phyloP scores from a whole-genome alignment of 2,329 filamentous ascomycete genomes.

The Penicillium concentricum region DNA sequence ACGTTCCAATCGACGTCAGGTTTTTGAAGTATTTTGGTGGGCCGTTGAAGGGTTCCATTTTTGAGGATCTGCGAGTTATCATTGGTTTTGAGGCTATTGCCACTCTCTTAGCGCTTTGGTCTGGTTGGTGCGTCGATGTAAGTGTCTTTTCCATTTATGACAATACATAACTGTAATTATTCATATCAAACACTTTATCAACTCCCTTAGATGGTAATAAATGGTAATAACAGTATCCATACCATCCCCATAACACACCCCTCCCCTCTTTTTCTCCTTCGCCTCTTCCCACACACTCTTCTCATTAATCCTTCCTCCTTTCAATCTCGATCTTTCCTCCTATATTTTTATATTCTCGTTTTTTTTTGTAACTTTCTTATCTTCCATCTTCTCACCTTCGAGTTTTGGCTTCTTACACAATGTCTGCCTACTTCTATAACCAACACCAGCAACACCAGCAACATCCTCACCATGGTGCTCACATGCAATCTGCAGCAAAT shows the following conservation, averaged over 20 bases:
- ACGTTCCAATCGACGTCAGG: slow-evolving; percentile 21
- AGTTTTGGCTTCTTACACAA: slow-evolving; percentile 33
- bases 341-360: slow-evolving; percentile 21
- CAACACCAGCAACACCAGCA: slow-evolving; percentile 45
- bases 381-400: slow-evolving; percentile 23
- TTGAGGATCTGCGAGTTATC: not conserved
- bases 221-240: not conserved
- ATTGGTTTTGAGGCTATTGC: slow-evolving; percentile 6
- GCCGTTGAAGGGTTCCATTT: not conserved
- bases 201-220: not conserved
- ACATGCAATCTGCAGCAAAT: slow-evolving; percentile 55
- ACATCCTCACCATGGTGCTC: slow-evolving; percentile 49
- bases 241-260: slow-evolving; percentile 27
- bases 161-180: not conserved
- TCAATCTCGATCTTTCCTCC: slow-evolving; percentile 23
- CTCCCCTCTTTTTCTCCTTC: slow-evolving; percentile 31
- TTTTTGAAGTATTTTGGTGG: slow-evolving; percentile 11
- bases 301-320: slow-evolving; percentile 13
- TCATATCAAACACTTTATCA: not conserved
- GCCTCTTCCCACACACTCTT: slow-evolving; percentile 22
- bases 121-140: slow-evolving; percentile 18
- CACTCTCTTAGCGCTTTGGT: slow-evolving; percentile 6
- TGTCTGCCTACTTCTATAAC: slow-evolving; percentile 50
- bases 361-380: slow-evolving; percentile 25
- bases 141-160: not conserved